Evolutionary conservation across 2,329 filamentous ascomycete species (phyloP).

Genomic region (Cladosporium sp.): DNA sequence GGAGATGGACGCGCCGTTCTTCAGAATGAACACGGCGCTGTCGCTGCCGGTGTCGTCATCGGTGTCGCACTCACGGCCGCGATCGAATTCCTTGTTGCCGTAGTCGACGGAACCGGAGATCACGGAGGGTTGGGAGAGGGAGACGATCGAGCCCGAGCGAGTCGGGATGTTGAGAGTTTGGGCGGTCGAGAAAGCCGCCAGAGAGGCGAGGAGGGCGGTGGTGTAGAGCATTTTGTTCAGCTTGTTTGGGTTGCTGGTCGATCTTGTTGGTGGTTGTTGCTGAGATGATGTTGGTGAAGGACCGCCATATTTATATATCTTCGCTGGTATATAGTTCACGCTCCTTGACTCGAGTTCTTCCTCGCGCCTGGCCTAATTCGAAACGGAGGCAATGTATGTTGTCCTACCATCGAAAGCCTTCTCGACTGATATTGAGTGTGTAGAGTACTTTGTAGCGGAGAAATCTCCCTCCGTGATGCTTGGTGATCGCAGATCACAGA

Average conservation of each 20-base stretch:
- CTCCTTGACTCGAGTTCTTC: background rate
- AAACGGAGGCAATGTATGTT: conserved; percentile 6
- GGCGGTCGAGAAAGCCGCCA: conserved; percentile 26
- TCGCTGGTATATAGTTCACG: background rate
- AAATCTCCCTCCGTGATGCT: conserved; percentile 7
- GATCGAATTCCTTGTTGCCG: conserved; percentile 17
- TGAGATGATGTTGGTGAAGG: background rate
- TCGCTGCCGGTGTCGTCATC: conserved; percentile 14
- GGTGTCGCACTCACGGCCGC: conserved; percentile 15
- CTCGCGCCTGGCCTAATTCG: background rate
- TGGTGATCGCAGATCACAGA: background rate
- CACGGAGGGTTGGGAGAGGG: conserved; percentile 26
- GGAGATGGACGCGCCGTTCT: conserved; percentile 47
- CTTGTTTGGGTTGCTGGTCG: background rate
- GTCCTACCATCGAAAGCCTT: background rate
- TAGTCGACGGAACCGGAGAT: conserved; percentile 18
- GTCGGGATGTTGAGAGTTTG: conserved; percentile 33
- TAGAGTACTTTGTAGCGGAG: conserved; percentile 3
- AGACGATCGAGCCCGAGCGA: conserved; percentile 26
- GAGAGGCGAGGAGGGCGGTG: conserved; percentile 18
- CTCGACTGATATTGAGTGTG: background rate
- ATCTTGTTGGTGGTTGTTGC: background rate
- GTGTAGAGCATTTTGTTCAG: conserved; percentile 16
- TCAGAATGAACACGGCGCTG: conserved; percentile 50
- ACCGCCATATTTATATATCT: background rate